Evolutionary conservation across 2,329 filamentous ascomycete genomes (phyloP).

Genomic region (Coniochaeta sp.): DNA sequence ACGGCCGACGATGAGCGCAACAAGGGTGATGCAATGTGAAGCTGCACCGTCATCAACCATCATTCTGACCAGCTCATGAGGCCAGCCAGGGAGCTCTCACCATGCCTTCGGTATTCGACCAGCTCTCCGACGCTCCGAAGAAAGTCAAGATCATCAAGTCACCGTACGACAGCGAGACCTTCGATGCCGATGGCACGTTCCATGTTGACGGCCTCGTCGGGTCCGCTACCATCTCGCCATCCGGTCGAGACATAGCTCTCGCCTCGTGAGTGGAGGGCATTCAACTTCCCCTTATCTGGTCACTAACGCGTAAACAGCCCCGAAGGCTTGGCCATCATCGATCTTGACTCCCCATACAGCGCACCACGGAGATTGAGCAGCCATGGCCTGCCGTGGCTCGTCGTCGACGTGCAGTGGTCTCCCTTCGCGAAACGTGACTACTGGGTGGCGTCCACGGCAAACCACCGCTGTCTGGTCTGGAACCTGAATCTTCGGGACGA

Average conservation of each 20-base stretch:
- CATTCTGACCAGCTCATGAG: not conserved
- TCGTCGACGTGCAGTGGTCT: conserved; percentile 95
- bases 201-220: conserved; percentile 76
- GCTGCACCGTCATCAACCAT: not conserved
- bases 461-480: conserved; percentile 91
- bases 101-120: conserved; percentile 43
- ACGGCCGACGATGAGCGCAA: not conserved
- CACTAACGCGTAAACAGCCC: conserved; percentile 38
- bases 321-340: conserved; percentile 84
- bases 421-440: conserved; percentile 84
- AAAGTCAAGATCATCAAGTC: conserved; percentile 56
- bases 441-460: conserved; percentile 91
- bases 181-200: conserved; percentile 77
- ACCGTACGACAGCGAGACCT: conserved; percentile 80
- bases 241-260: conserved; percentile 81
- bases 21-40: conserved; percentile 2
- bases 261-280: conserved; percentile 54
- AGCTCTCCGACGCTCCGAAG: conserved; percentile 32
- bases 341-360: conserved; percentile 83
- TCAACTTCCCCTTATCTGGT: not conserved
- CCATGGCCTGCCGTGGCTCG: conserved; percentile 86
- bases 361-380: conserved; percentile 74
- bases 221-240: conserved; percentile 88
- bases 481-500: conserved; percentile 77
- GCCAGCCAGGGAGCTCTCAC: conserved; percentile 8